These are phyloP conservation scores for Clarireedia paspali DNA, from an alignment of 2,329 filamentous ascomycete species.

Conservation along the genomic window DNA sequence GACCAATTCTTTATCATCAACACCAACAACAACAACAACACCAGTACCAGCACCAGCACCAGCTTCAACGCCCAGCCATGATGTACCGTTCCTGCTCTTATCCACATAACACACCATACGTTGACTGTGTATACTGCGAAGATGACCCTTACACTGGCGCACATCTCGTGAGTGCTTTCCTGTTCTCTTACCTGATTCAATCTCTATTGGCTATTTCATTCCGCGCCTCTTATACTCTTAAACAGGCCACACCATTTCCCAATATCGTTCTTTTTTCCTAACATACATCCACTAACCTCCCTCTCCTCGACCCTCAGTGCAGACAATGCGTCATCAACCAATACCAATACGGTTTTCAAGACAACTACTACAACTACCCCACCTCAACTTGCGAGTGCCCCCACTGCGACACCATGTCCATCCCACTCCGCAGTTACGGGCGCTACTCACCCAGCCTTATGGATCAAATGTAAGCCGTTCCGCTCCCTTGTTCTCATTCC, in stretches of 20 bases:
- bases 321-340: neutral
- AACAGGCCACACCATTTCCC: no score
- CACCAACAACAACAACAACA: no score
- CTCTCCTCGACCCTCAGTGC: neutral
- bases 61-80: neutral
- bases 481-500: no score
- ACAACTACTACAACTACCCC: neutral
- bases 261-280: no score
- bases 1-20: neutral
- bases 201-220: no score
- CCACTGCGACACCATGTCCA: conserved; percentile 1
- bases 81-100: neutral
- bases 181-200: no score
- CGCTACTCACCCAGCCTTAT: neutral
- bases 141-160: conserved; percentile 6
- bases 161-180: neutral
- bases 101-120: neutral
- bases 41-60: neutral
- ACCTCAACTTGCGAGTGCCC: conserved; percentile 3
- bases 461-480: conserved; percentile 3
- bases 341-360: neutral
- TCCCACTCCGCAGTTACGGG: neutral
- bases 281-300: no score
- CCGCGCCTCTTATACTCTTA: no score
- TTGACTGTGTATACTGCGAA: conserved; percentile 4